These are phyloP conservation scores for Saccharomycopsis capsularis DNA, from an alignment of 805 yeast genomes.

Conservation along the genomic window DNA sequence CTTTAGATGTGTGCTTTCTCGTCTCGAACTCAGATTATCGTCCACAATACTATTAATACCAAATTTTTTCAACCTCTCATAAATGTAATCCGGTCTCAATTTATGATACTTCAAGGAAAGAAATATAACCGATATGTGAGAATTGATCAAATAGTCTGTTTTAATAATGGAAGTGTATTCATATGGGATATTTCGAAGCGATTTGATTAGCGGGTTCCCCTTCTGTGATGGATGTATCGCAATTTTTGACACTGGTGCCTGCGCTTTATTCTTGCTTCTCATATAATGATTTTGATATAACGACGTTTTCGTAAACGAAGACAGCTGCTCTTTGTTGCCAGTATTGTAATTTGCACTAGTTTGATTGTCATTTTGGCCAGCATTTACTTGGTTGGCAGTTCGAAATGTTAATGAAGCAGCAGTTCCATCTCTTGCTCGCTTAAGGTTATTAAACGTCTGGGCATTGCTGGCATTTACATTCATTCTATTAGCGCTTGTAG, in stretches of 20 bases:
- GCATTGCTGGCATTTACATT: background rate
- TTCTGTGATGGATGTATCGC: slow-evolving; percentile 53
- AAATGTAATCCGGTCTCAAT: slow-evolving; percentile 67
- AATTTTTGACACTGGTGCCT: slow-evolving; percentile 21
- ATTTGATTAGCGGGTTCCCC: slow-evolving; percentile 62
- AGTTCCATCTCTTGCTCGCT: background rate
- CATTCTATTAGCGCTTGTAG: background rate
- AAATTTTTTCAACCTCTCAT: slow-evolving; percentile 42
- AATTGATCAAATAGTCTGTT: slow-evolving; percentile 60
- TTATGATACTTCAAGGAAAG: slow-evolving; percentile 68
- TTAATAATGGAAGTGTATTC: slow-evolving; percentile 42
- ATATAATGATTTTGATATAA: slow-evolving; percentile 10
- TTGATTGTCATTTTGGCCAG: background rate
- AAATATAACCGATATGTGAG: slow-evolving; percentile 50
- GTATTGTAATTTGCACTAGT: background rate
- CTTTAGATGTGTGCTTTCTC: slow-evolving; percentile 1
- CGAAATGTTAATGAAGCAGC: background rate
- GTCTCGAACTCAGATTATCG: background rate
- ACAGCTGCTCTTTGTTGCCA: background rate
- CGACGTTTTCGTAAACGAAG: slow-evolving; percentile 17
- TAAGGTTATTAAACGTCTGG: background rate
- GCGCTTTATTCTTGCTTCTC: slow-evolving; percentile 21
- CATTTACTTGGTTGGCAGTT: background rate
- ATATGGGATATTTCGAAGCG: slow-evolving; percentile 46
- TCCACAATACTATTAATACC: background rate